These are phyloP conservation scores for Platismatia glauca DNA, from an alignment of 495 filamentous ascomycete species.

Conservation along the genomic window DNA sequence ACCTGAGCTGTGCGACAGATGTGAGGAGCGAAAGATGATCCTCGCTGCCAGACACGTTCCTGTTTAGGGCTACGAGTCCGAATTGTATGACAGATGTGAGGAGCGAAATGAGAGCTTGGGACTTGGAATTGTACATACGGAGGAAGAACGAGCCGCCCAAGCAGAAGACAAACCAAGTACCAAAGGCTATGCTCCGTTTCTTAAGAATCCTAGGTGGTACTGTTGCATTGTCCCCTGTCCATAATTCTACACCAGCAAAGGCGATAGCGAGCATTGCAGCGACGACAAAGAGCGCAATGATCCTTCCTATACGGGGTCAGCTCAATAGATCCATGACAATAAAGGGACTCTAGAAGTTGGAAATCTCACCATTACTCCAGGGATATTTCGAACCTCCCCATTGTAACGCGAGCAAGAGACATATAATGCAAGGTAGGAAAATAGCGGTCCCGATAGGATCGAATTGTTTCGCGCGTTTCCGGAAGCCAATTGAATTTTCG, in stretches of 20 bases:
- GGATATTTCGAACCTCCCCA: constrained; percentile 70
- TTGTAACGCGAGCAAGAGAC: constrained; percentile 68
- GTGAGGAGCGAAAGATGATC: background rate
- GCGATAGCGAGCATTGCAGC: constrained; percentile 53
- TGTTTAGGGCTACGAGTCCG: background rate
- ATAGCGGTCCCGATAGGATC: constrained; percentile 58
- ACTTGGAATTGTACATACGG: constrained; percentile 32
- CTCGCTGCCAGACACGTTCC: no score
- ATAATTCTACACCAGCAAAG: constrained; percentile 59
- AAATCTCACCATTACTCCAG: constrained; percentile 44
- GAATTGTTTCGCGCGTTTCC: constrained; percentile 47
- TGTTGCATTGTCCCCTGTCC: constrained; percentile 64
- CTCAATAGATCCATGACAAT: background rate
- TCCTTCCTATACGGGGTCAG: constrained; percentile 32
- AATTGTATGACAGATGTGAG: background rate
- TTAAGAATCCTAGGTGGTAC: constrained; percentile 64
- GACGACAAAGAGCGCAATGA: constrained; percentile 64
- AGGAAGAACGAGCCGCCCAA: constrained; percentile 59
- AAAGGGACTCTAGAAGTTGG: background rate
- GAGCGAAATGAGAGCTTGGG: background rate
- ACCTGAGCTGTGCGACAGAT: background rate
- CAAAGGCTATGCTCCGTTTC: constrained; percentile 57
- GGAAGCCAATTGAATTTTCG: constrained; percentile 33
- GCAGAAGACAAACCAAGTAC: constrained; percentile 44
- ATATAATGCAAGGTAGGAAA: constrained; percentile 66